Percentiles rank a stretch among this genome's conserved stretches.
Evolutionary conservation across 1,139 yeast species (phyloP).

Genomic region (Candida sp.): DNA sequence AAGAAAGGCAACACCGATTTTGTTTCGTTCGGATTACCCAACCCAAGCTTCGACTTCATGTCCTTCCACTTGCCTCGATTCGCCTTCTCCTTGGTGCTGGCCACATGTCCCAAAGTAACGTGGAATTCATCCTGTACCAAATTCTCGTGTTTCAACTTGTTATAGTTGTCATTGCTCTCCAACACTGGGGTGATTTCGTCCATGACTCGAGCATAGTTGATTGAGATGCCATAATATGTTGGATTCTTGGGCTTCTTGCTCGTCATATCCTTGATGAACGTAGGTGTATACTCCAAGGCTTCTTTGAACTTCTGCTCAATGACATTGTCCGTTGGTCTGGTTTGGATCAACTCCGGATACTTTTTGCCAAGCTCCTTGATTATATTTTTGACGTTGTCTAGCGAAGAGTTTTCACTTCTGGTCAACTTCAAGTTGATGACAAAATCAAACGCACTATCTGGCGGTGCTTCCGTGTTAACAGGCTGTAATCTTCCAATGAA

Average conservation of each 20-base stretch:
- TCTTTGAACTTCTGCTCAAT: slow-evolving; percentile 45
- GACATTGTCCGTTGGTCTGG: slow-evolving; percentile 44
- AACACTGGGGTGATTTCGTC: slow-evolving; percentile 13
- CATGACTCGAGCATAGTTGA: slow-evolving; percentile 16
- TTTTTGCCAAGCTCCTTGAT: slow-evolving; percentile 36
- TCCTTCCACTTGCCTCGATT: slow-evolving; percentile 27
- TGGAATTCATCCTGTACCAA: slow-evolving; percentile 69
- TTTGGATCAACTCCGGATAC: slow-evolving; percentile 51
- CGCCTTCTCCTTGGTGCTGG: slow-evolving; percentile 25
- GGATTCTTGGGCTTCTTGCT: slow-evolving; percentile 16
- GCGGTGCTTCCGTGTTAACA: slow-evolving; percentile 46
- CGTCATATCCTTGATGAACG: slow-evolving; percentile 39
- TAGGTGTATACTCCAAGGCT: slow-evolving; percentile 60
- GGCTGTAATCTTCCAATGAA: slow-evolving; percentile 75
- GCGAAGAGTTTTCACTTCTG: slow-evolving; percentile 46
- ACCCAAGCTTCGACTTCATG: slow-evolving; percentile 17
- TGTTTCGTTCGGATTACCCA: slow-evolving; percentile 10
- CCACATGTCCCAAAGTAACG: slow-evolving; percentile 72
- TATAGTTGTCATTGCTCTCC: slow-evolving; percentile 30
- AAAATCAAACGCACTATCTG: slow-evolving; percentile 72
- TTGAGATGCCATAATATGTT: slow-evolving; percentile 33
- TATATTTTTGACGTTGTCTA: slow-evolving; percentile 53
- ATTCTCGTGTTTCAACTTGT: slow-evolving; percentile 23
- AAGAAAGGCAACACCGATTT: slow-evolving; percentile 19
- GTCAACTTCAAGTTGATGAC: slow-evolving; percentile 59